phyloP scores from a whole-genome alignment of 163 green algal genomes.

The Scenedesmus sp. region DNA sequence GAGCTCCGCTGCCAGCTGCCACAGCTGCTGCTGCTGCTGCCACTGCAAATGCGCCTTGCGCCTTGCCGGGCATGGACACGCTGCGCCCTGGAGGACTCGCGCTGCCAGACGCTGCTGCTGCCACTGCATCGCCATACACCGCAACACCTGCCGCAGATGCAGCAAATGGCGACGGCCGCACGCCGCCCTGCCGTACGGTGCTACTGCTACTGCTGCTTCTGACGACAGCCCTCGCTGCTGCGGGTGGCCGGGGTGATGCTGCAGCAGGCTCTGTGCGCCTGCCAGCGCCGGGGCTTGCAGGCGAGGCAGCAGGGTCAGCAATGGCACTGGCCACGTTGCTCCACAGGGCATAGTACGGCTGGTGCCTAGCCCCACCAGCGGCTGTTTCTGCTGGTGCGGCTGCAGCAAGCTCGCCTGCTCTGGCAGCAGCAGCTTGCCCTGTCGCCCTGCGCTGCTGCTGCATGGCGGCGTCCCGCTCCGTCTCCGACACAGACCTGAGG shows the following conservation, averaged over 20 bases:
- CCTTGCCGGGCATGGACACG: conserved; percentile 3
- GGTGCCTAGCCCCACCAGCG: conserved; percentile 2
- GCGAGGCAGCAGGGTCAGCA: background rate
- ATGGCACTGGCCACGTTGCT: conserved; percentile 26
- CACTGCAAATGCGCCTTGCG: conserved; percentile 7
- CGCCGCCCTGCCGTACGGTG: background rate
- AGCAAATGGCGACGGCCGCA: conserved; percentile 40
- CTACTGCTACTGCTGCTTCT: background rate
- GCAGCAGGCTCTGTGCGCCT: background rate
- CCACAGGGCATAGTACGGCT: conserved; percentile 49
- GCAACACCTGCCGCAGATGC: background rate
- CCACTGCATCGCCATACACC: conserved; percentile 4
- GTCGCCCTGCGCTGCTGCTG: background rate
- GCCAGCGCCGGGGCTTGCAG: background rate
- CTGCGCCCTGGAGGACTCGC: conserved; percentile 3
- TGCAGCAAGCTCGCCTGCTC: background rate
- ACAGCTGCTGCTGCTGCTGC: conserved; percentile 29
- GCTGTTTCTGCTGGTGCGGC: background rate
- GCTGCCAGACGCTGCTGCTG: background rate
- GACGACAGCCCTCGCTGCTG: background rate
- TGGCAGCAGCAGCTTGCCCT: conserved; percentile 21
- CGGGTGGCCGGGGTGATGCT: background rate
- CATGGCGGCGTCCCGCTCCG: background rate
- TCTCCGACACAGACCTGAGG: conserved; percentile 18
- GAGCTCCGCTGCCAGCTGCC: background rate